Conservation (phyloP, 2,329 filamentous ascomycete genomes). For the Fusarium penzigii region DNA sequence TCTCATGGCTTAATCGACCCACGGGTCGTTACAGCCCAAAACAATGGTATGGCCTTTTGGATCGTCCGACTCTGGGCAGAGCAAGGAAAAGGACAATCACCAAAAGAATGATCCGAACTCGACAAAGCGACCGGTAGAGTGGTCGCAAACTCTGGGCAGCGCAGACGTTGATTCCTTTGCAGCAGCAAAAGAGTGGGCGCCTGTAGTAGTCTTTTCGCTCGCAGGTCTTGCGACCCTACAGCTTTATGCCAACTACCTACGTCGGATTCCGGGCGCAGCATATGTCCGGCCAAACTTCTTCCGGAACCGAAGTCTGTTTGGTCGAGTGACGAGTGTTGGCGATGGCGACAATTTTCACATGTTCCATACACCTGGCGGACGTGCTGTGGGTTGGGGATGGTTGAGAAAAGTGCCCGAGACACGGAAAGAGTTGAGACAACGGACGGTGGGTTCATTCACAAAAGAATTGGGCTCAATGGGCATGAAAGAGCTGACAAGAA, state of each 20-base stretch:
- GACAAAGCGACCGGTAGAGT: conserved; percentile 35
- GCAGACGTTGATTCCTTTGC: conserved; percentile 31
- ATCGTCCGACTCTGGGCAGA: conserved; percentile 29
- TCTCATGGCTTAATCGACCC: conserved; percentile 23
- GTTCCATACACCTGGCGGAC: conserved; percentile 92
- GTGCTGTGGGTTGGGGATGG: conserved; percentile 90
- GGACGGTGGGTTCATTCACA: conserved; percentile 62
- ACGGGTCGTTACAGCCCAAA: conserved; percentile 27
- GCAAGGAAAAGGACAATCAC: conserved; percentile 15
- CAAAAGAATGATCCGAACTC: conserved; percentile 13
- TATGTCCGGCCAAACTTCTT: conserved; percentile 77
- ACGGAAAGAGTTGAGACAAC: conserved; percentile 69
- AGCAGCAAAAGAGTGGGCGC: conserved; percentile 42
- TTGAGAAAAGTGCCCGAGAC: conserved; percentile 71
- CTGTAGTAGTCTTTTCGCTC: conserved; percentile 39
- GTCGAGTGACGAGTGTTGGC: conserved; percentile 87
- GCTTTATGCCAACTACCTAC: conserved; percentile 75
- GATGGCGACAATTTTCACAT: conserved; percentile 96
- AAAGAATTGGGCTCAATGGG: not conserved
- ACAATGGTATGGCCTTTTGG: conserved; percentile 46
- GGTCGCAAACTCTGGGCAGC: conserved; percentile 39
- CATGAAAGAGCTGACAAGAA: conserved; percentile 14
- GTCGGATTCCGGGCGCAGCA: conserved; percentile 76
- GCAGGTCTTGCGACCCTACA: conserved; percentile 41
- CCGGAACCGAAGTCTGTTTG: conserved; percentile 74